phyloP scores from a whole-genome alignment of 768 basidiomycete genomes.

The Russula compacta region DNA sequence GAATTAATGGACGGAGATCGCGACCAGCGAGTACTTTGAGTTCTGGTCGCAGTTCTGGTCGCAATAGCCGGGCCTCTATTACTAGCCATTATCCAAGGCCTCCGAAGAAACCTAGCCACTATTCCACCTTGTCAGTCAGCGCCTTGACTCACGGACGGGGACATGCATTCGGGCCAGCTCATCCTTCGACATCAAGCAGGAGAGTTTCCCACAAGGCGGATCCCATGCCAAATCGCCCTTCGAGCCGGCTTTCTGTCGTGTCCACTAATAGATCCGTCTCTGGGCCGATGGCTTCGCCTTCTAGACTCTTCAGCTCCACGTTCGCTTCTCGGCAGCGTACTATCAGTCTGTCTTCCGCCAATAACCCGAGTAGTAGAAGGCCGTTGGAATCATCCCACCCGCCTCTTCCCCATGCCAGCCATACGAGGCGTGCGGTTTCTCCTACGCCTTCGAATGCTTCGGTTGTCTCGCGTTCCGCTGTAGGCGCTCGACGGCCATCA shows the following conservation, averaged over 20 bases:
- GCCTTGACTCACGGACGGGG: constrained; percentile 23
- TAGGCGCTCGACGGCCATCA: constrained; percentile 37
- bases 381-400: constrained; percentile 24
- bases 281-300: constrained; percentile 43
- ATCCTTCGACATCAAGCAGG: constrained; percentile 38
- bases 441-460: constrained; percentile 58
- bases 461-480: constrained; percentile 38
- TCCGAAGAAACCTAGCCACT: constrained; percentile 29
- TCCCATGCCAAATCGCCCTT: constrained; percentile 36
- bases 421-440: constrained; percentile 38
- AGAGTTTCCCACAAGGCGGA: constrained; percentile 40
- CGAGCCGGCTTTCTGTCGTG: constrained; percentile 48
- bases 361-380: constrained; percentile 27
- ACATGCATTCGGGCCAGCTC: constrained; percentile 36
- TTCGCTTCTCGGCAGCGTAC: constrained; percentile 82
- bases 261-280: constrained; percentile 60
- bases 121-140: constrained; percentile 32
- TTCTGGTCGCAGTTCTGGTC: constrained; percentile 58
- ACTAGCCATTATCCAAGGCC: constrained; percentile 18
- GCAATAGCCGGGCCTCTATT: constrained; percentile 45
- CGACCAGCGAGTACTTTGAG: constrained; percentile 58
- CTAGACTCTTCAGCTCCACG: constrained; percentile 49
- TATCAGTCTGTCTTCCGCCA: constrained; percentile 43
- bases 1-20: constrained; percentile 50
- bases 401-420: constrained; percentile 35